Base-by-base conservation (phyloP, 495 filamentous ascomycete species). In the Terfezia claveryi region DNA sequence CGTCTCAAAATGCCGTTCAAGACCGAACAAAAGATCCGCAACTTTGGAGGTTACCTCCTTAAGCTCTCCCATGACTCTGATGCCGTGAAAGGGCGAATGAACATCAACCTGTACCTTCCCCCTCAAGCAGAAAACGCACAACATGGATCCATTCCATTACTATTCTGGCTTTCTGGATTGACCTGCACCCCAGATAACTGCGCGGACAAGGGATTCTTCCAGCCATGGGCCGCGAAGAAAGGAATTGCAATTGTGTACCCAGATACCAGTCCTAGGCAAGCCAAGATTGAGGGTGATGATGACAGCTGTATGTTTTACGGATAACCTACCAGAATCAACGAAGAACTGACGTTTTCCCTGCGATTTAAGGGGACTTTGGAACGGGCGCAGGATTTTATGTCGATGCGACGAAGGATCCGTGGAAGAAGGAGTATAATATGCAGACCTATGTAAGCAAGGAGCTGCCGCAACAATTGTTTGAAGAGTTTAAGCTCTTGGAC, bases 111-210 rank as follows among this genome's bases (percentile, higher is more conserved):
- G 32, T 84, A 79, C 68, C 72, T 91, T 1, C 85, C 85, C 11
- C 79, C 69, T 0, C 70, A 79, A 62, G 76, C 23, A 32, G 16
- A 51, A 20, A 12, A 51, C 23, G 23, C 23, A 12, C 11, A 51
- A 23, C 50, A n/a, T 12, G 23, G 71, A 54, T 85, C 82, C 62
- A 77, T 84, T 11, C 92, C 91, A 32, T 76, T 96, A 2, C 71
- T 98, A n/a, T 79, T 96, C 68, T 98, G 91, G 69, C 80, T 98
- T 58, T 87, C 89, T 14, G 91, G 91, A 32, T 71, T 98, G 38
- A 96, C 92, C 56, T 98, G 91, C 72, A 88, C 88, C 0, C 87
- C 83, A 14, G 87, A 96, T 58, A 98, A 98, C 71, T 87, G 87
- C 68, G 76, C 87, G 37, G 92, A 98, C 67, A 98, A 96, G 69